Percentiles rank a stretch among this genome's conserved stretches.
phyloP scores from a whole-genome alignment of 441 rosid genomes.

The Bocquillonia castaneifolia region DNA sequence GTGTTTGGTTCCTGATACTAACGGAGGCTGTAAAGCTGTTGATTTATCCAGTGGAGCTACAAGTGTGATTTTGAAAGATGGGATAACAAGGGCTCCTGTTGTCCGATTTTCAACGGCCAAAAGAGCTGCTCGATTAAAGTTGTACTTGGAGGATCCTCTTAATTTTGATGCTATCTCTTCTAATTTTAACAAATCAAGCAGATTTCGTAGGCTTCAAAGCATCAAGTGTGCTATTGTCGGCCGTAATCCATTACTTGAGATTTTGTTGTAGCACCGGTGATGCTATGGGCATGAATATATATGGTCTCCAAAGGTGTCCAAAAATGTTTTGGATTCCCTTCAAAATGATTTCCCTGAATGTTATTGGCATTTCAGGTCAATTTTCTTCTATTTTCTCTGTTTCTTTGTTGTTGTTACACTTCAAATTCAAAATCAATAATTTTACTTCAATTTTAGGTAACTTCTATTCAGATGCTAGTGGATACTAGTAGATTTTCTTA shows the following conservation, averaged over 20 bases:
- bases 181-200: constrained; percentile 76
- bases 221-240: constrained; percentile 64
- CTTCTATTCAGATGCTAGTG: no score
- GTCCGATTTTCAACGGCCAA: constrained; percentile 60
- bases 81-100: constrained; percentile 86
- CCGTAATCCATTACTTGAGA: constrained; percentile 64
- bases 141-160: constrained; percentile 66
- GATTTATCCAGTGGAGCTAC: constrained; percentile 62
- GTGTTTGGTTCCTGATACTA: constrained; percentile 73
- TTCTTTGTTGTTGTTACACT: not conserved
- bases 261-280: constrained; percentile 84
- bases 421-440: no score
- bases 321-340: constrained; percentile 71
- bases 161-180: constrained; percentile 58
- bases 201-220: constrained; percentile 67
- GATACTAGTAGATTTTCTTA: no score
- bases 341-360: constrained; percentile 67
- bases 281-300: constrained; percentile 98
- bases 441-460: no score
- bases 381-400: not conserved
- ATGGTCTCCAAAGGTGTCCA: constrained; percentile 97
- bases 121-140: constrained; percentile 73
- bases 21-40: constrained; percentile 86
- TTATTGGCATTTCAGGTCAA: constrained; percentile 66
- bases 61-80: constrained; percentile 57